phyloP scores from a whole-genome alignment of 2,329 filamentous ascomycete genomes.

The Penicillium polonicum region DNA sequence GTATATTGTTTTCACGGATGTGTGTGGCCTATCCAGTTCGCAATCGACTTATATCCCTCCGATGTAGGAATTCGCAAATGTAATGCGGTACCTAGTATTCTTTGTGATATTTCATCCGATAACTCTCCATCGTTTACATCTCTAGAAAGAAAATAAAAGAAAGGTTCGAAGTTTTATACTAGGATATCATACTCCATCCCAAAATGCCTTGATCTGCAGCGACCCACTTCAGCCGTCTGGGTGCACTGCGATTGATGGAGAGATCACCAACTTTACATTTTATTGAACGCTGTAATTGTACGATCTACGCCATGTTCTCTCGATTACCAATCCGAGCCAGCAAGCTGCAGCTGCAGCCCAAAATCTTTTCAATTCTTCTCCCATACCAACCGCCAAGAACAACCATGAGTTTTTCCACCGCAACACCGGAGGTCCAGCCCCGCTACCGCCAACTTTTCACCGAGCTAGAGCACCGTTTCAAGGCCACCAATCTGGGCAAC shows the following conservation, averaged over 20 bases:
- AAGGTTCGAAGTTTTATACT: background rate
- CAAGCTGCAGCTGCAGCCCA: background rate
- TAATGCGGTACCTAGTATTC: background rate
- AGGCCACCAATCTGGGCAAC: constrained; percentile 23
- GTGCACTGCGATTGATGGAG: constrained; percentile 4
- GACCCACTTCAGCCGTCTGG: constrained; percentile 18
- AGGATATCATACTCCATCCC: background rate
- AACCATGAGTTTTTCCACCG: constrained; percentile 17
- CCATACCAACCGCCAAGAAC: constrained; percentile 1
- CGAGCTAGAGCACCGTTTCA: constrained; percentile 31
- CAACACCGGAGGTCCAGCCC: constrained; percentile 25
- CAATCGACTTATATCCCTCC: background rate
- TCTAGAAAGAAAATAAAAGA: background rate
- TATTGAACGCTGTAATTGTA: background rate
- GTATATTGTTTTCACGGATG: background rate
- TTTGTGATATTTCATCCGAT: no score
- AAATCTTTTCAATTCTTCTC: background rate
- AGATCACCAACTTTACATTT: background rate
- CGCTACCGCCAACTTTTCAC: constrained; percentile 31
- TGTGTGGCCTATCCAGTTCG: background rate
- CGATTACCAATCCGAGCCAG: constrained; percentile 1
- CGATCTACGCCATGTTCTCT: constrained; percentile 6
- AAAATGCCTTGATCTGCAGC: background rate
- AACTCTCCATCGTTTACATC: no score
- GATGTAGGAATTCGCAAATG: background rate